Base-by-base conservation (phyloP, 2,329 filamentous ascomycete genomes). In the Thelonectria rubi region DNA sequence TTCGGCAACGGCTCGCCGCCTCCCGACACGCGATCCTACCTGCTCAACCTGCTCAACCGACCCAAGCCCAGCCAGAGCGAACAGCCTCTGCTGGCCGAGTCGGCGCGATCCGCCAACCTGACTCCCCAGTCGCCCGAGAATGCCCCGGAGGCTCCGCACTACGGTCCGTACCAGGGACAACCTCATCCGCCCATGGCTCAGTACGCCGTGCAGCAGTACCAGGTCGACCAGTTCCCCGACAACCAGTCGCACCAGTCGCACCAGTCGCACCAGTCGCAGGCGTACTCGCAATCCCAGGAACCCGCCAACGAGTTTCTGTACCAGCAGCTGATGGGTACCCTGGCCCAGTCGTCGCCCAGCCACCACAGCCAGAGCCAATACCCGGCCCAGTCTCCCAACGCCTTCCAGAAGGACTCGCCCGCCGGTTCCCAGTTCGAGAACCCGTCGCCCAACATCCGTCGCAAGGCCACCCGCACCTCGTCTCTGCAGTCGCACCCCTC, bases 11-110 rank as follows among this genome's bases (percentile, higher is more conserved):
- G 80, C 34, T 80, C 85, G 45, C 85, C 87, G 55, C 79, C 85
- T 20, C 84, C 87, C 48, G 90, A 93, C 75, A 92, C 93, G 5
- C 91, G 96, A 76, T 89, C 94, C 65, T 91, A 95, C 73, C 83
- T 99, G 49, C 87, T 98, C 64, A 91, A 92, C 70, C 83, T 98
- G 60, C 85, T 99, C 65, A 95, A 93, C 72, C 89, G 91, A 50
- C 88, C 91, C 54, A 93, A 90, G 78, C 87, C 87, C 12, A 81
- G 83, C 60, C 87, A 89, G 75, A 81, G 79, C 49, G 85, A 88
- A 48, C 78, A 79, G 64, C 72, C 77, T 6, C 69, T 78, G 55
- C 53, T 80, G 63, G 72, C 75, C 54, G 82, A 84, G 63, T 71
- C 77, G 12, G 75, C 79, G 20, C 79, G 81, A 56, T 77, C 80